phyloP scores from a whole-genome alignment of 768 basidiomycete genomes.

The Mycena chlorophos region DNA sequence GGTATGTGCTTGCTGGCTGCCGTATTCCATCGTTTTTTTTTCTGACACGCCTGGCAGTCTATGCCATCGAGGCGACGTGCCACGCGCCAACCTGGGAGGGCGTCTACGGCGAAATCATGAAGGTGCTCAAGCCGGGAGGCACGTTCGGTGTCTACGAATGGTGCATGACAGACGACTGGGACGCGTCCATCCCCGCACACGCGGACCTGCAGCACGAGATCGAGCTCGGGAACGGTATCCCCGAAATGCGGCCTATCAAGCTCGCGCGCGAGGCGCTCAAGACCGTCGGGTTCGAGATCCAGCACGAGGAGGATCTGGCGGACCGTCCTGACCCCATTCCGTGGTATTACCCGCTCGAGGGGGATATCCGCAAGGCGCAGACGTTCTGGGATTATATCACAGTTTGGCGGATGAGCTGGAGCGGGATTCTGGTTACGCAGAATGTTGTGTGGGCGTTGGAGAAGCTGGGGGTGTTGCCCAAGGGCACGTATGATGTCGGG shows the following conservation, averaged over 20 bases:
- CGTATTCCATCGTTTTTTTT: conserved; percentile 2
- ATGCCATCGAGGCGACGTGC: conserved; percentile 96
- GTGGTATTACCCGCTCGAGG: conserved; percentile 98
- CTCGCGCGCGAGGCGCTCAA: conserved; percentile 74
- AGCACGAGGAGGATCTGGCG: conserved; percentile 93
- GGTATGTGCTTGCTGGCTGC: conserved; percentile 47
- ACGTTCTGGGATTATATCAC: conserved; percentile 89
- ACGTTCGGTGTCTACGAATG: conserved; percentile 99
- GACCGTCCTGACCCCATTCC: conserved; percentile 73
- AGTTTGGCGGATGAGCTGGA: conserved; percentile 87
- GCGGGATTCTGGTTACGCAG: conserved; percentile 82
- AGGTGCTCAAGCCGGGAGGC: conserved; percentile 95
- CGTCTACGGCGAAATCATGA: conserved; percentile 90
- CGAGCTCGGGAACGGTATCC: conserved; percentile 95
- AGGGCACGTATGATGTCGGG: conserved; percentile 89
- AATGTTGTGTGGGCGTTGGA: conserved; percentile 78
- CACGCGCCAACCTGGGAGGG: conserved; percentile 97
- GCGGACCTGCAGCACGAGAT: conserved; percentile 89
- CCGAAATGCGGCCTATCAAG: conserved; percentile 86
- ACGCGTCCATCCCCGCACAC: conserved; percentile 81
- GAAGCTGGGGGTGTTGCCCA: conserved; percentile 76
- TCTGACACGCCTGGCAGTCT: conserved; percentile 53
- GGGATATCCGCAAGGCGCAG: conserved; percentile 89
- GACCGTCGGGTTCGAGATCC: conserved; percentile 82
- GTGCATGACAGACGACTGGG: conserved; percentile 97